Base-by-base conservation (phyloP, 192 early-diverging fungal genomes). In the Gaertneriomyces sp. region DNA sequence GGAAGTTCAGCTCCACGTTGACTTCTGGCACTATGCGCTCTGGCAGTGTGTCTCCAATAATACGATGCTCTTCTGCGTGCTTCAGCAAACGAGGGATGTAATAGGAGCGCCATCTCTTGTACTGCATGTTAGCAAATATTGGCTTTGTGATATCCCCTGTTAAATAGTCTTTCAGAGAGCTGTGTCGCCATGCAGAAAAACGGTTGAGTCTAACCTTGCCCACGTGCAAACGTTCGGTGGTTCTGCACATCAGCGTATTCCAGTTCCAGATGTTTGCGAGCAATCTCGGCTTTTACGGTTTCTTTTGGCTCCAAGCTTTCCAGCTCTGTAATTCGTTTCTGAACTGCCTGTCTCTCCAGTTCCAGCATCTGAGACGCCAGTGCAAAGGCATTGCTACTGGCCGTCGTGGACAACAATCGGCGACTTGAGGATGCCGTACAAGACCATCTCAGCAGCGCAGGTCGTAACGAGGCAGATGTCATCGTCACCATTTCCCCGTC, bases 1-100 rank as follows among this genome's bases (percentile, higher is more conserved):
- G 45, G 62, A 80, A 83, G 58, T 80, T 76, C 38, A 80, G 49
- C 61, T 80, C 73, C n/a, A 82, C 41, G 53, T 76, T 69, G 55
- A 77, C 68, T 6, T 40, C 52, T 3, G 78, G 79, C 6, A 11
- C 53, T 4, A 58, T 6, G 19, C 61, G 12, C 9, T 58, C 50
- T 33, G 63, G 57, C 1, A 80, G 65, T 6, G 62, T 74, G 52
- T 82, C 78, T 0, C 60, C 71, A 46, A 79, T 70, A 16, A 82
- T 55, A 10, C 56, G 17, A 42, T 60, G 53, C 9, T 53, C 47
- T 1, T 69, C 66, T 33, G 63, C 69, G 25, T 42, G 45, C 46
- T 76, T 72, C 11, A 75, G 52, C 0, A 78, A 45, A 42, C 54
- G 58, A 7, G 76, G 76, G 25, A 70, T 41, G 25, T 59, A 33